phyloP scores from a whole-genome alignment of 148 eudicot species.

The Rhododendron mucronatum region DNA sequence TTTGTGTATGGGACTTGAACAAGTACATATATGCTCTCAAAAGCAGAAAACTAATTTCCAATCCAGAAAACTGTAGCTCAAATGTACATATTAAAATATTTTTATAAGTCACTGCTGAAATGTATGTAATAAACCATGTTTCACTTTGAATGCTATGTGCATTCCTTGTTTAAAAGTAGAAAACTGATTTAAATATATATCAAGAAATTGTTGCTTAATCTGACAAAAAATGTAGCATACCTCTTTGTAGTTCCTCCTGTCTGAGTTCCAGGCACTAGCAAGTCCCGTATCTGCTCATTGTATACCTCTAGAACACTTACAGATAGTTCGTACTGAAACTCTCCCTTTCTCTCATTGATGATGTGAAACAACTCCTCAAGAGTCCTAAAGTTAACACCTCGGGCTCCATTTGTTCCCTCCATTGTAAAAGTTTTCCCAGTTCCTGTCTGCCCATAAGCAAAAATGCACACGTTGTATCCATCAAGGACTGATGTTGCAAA shows the following conservation, averaged over 20 bases:
- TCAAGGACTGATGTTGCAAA: constrained; percentile 88
- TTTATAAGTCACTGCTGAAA: not conserved
- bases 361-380: constrained; percentile 69
- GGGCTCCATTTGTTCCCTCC: constrained; percentile 84
- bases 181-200: not conserved
- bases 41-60: not conserved
- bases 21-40: not conserved
- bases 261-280: constrained; percentile 60
- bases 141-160: not conserved
- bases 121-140: not conserved
- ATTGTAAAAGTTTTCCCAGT: constrained; percentile 95
- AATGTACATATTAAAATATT: not conserved
- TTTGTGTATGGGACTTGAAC: not conserved
- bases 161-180: not conserved
- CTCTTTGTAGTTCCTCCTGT: constrained; percentile 63
- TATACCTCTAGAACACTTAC: constrained; percentile 93
- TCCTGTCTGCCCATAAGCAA: constrained; percentile 98
- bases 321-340: constrained; percentile 62
- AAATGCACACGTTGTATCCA: constrained; percentile 94
- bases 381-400: constrained; percentile 92
- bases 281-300: constrained; percentile 91
- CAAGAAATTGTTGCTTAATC: not conserved
- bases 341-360: constrained; percentile 56
- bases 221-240: constrained; percentile 21
- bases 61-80: not conserved